phyloP scores from a whole-genome alignment of 139 green algal genomes.

The Chlorella sp. region DNA sequence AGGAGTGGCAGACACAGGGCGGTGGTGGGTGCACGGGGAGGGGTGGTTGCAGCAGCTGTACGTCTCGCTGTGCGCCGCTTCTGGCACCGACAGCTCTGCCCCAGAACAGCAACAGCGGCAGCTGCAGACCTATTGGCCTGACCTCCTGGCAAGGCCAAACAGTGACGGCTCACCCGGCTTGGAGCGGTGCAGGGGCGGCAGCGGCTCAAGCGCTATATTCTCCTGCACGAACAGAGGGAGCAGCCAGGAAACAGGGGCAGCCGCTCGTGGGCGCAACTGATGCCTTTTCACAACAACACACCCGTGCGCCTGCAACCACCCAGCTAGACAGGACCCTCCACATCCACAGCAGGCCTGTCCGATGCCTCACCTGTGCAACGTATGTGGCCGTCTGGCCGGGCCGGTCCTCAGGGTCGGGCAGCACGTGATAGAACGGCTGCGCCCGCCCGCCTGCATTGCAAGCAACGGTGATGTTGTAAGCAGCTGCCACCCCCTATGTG shows the following conservation, averaged over 20 bases:
- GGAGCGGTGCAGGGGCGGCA: constrained; percentile 2
- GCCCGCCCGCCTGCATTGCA: constrained; percentile 32
- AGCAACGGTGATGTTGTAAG: too few relatives aligned
- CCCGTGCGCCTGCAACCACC: too few relatives aligned
- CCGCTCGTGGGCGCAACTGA: too few relatives aligned
- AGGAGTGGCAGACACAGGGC: background rate
- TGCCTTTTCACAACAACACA: too few relatives aligned
- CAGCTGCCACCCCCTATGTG: background rate
- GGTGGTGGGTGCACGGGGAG: too few relatives aligned
- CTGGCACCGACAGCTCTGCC: background rate
- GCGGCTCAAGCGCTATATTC: constrained; percentile 31
- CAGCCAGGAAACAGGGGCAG: too few relatives aligned
- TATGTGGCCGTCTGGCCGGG: constrained; percentile 52
- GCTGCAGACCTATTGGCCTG: background rate
- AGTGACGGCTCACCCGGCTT: background rate
- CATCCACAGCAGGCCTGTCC: too few relatives aligned
- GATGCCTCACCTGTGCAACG: constrained; percentile 40
- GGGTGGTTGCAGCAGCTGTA: too few relatives aligned
- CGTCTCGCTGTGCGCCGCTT: too few relatives aligned
- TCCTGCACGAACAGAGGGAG: constrained; percentile 39
- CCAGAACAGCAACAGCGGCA: background rate
- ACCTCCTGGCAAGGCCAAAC: too few relatives aligned
- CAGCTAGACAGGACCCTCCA: too few relatives aligned
- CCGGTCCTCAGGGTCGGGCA: constrained; percentile 49
- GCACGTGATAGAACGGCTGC: constrained; percentile 72